These are phyloP conservation scores for Xylaria venustula DNA, from an alignment of 495 filamentous ascomycete genomes.

Conservation along the genomic window DNA sequence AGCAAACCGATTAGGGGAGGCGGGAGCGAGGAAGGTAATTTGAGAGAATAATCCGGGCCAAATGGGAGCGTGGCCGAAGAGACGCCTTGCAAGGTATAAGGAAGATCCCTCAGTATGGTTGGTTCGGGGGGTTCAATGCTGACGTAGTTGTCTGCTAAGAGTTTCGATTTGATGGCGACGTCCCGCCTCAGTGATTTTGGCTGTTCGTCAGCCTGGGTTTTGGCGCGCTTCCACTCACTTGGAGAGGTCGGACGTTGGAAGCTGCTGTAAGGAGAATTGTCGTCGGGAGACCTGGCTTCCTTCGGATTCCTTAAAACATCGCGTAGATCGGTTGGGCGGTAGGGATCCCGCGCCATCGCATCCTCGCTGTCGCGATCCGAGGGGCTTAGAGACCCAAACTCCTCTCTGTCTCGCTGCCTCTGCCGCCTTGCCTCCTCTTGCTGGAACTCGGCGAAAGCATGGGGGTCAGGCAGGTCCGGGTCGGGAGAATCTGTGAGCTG, in stretches of 20 bases:
- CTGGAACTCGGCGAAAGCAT: conserved; percentile 33
- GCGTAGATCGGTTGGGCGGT: conserved; percentile 30
- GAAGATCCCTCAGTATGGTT: conserved; percentile 81
- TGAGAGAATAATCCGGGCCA: conserved; percentile 58
- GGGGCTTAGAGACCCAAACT: conserved; percentile 22
- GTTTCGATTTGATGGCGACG: conserved; percentile 50
- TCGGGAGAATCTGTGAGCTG: conserved; percentile 68
- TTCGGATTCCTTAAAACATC: conserved; percentile 31
- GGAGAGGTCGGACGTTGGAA: conserved; percentile 19
- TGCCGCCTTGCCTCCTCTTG: conserved; percentile 25
- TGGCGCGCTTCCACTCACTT: conserved; percentile 22
- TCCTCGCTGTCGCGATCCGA: conserved; percentile 22
- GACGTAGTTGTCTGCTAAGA: conserved; percentile 50
- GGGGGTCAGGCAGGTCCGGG: conserved; percentile 39
- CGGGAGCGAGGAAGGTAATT: conserved; percentile 75
- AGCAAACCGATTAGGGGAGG: conserved; percentile 83
- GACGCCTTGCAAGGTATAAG: conserved; percentile 91
- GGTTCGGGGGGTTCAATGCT: conserved; percentile 61
- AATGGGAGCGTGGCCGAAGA: conserved; percentile 85
- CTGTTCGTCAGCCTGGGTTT: conserved; percentile 17
- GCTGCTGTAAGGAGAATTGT: conserved; percentile 11
- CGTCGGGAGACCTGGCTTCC: conserved; percentile 25
- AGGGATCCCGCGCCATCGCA: conserved; percentile 12
- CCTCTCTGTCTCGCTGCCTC: conserved; percentile 18
- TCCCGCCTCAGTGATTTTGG: conserved; percentile 31